Base-by-base conservation (phyloP, 176 grass and related monocot species). In the Poa pratensis region DNA sequence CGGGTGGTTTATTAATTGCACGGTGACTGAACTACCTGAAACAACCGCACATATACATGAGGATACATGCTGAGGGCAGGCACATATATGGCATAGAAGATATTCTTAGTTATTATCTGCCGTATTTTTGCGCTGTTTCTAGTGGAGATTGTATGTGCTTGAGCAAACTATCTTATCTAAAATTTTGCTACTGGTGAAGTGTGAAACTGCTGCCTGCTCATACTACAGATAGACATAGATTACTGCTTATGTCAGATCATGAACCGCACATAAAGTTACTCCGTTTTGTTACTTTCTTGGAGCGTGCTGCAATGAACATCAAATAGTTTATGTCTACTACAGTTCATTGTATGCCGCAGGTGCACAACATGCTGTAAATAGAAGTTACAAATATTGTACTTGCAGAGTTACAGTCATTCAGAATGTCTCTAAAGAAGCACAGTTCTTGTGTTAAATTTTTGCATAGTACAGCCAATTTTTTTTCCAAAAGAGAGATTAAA, bases 91-190 rank as follows among this genome's bases (percentile, higher is more conserved):
- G 50, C 10, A 62, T 7, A 32, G n/a, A 43, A 59, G 8, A 67
- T 81, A 48, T 55, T 82, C 49, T 69, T 83, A 40, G 8, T 78
- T 53, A 27, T 83, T 43, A 77, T 27, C 15, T 60, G 58, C 14
- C 40, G 22, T 45, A 34, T 9, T 61, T 61, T 49, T 30, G 15
- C 15, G 60, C 49, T n/a, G 34, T 83, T 32, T 57, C 16, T 37
- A 45, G 0, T 69, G 13, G 19, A 12, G 42, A 60, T 45, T 3
- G 34, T 43, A 5, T 57, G 7, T 75, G 15, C 39, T 84, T 77
- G n/a, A 42, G 66, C 46, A 67, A 84, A 67, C 67, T 43, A n/a
- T 53, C 30, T 14, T 26, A 81, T 26, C 20, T 77, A 4, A 42
- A 26, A 20, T 20, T 67, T 83, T 49, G 16, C 19, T 71, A 55